Base-by-base conservation (phyloP, 2,329 filamentous ascomycete genomes). In the Botrytis squamosa region DNA sequence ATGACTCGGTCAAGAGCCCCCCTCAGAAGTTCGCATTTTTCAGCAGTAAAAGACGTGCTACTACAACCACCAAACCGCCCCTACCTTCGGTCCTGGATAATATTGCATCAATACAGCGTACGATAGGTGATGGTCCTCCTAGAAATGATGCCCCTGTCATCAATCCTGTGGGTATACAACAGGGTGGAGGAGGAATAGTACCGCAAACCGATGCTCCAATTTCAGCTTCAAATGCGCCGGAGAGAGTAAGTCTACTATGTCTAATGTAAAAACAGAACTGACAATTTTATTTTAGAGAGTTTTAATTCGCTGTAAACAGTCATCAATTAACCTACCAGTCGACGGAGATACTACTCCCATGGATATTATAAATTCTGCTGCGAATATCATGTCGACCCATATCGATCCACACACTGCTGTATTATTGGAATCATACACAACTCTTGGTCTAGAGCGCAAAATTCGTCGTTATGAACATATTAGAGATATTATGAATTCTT, bases 401-500 rank as follows among this genome's bases (percentile, higher is more conserved):
- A 90, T 97, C 75, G 87, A 91, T 75, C 86, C 90, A 0, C 84
- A 87, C 18, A 88, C 86, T 20, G 92, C 91, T 70, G 86, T 96
- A n/a, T 82, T 98, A 18, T 83, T 94, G 29, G 95, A 98, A 82
- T 89, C 88, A 33, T 98, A 94, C 81, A 84, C 86, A 33, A 87
- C 90, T 63, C 87, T 96, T 1, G 93, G 93, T 44, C 86, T 98
- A 2, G 93, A 97, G 81, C 90, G 95, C 57, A 92, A 93, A 0
- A 84, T 98, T 40, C 91, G 95, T 59, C 91, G 90, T 57, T 98
- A 97, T 81, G 95, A 98, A 83, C 90, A 89, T 75, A 88, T 98
- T 46, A 89, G 93, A 74, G 93, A 97, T 79, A 89, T 97, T 36
- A 88, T 98, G 87, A 97, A 97, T 81, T 97, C 94, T 0, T 98